Conservation (phyloP, 768 basidiomycete species). For the Pseudohyphozyma bogoriensis region DNA sequence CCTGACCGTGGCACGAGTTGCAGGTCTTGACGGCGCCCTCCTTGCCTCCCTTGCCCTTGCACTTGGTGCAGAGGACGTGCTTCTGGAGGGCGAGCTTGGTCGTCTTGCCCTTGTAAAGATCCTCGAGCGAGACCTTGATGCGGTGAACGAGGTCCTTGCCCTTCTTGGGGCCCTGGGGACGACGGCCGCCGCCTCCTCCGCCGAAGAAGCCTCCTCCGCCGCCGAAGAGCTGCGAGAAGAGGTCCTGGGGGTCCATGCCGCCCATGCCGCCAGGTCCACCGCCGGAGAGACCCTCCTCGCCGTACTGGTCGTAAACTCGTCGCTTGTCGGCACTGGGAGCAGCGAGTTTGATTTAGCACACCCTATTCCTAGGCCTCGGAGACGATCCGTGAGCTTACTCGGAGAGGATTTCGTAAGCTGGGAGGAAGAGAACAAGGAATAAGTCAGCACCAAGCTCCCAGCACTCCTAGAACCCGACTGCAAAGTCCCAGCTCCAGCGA, state of each 20-base stretch:
- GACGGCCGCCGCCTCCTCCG: slow-evolving; percentile 49
- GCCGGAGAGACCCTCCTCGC: slow-evolving; percentile 81
- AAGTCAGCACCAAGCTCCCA: no score
- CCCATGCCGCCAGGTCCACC: slow-evolving; percentile 61
- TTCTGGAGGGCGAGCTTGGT: slow-evolving; percentile 94
- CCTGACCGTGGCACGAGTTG: slow-evolving; percentile 69
- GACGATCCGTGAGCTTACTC: slow-evolving; percentile 42
- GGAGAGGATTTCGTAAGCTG: slow-evolving; percentile 83
- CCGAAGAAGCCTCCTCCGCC: slow-evolving; percentile 45
- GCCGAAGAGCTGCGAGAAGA: slow-evolving; percentile 94
- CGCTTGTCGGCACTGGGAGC: slow-evolving; percentile 25
- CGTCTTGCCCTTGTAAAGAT: slow-evolving; percentile 97
- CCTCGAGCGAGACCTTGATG: slow-evolving; percentile 90
- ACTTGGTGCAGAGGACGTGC: slow-evolving; percentile 84
- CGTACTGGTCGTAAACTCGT: slow-evolving; percentile 64
- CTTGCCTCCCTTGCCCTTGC: slow-evolving; percentile 94
- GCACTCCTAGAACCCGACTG: no score
- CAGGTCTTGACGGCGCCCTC: slow-evolving; percentile 86
- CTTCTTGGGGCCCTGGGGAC: slow-evolving; percentile 61
- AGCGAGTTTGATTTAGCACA: slow-evolving; percentile 11
- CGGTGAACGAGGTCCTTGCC: slow-evolving; percentile 98
- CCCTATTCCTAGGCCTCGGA: neutral
- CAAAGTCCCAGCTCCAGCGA: no score
- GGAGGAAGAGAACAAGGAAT: no score
- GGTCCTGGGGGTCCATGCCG: slow-evolving; percentile 90